Evolutionary conservation across 495 filamentous ascomycete genomes (phyloP).

Genomic region (Jackrogersella minutella): DNA sequence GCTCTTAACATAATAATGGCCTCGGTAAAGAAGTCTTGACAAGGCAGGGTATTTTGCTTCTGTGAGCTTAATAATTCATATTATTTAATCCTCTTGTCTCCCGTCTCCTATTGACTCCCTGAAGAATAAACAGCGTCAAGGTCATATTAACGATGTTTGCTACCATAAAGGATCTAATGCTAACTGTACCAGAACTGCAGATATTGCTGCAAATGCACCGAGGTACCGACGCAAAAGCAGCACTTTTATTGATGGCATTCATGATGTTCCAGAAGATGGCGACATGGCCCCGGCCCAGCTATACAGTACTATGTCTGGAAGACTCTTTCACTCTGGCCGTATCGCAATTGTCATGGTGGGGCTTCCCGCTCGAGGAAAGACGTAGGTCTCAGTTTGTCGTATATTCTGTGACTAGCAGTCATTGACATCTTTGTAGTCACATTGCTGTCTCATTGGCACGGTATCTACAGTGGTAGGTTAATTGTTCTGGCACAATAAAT

Average conservation of each 20-base stretch:
- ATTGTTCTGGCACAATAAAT: not conserved
- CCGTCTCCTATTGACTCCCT: not conserved
- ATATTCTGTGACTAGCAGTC: not conserved
- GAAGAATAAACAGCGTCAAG: slow-evolving; percentile 13
- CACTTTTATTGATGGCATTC: slow-evolving; percentile 96
- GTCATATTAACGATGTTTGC: slow-evolving; percentile 21
- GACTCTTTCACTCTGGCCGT: slow-evolving; percentile 94
- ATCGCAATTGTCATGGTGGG: slow-evolving; percentile 98
- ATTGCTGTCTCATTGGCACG: slow-evolving; percentile 94
- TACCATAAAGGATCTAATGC: slow-evolving; percentile 19
- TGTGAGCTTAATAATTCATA: not conserved
- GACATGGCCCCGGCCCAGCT: slow-evolving; percentile 94
- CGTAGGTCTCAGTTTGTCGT: slow-evolving; percentile 62
- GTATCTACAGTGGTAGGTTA: slow-evolving; percentile 87
- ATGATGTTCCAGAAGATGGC: slow-evolving; percentile 85
- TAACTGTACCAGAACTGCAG: slow-evolving; percentile 69
- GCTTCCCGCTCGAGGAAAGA: slow-evolving; percentile 95
- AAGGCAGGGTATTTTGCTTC: not conserved
- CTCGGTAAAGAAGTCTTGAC: not conserved
- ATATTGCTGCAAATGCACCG: slow-evolving; percentile 85
- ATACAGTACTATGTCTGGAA: slow-evolving; percentile 96
- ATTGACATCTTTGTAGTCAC: slow-evolving; percentile 65
- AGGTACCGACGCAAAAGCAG: slow-evolving; percentile 86
- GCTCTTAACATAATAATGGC: not conserved
- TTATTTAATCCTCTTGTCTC: not conserved